These are phyloP conservation scores for Suhomyces yuchorum DNA, from an alignment of 1,139 yeast genomes.

Conservation along the genomic window DNA sequence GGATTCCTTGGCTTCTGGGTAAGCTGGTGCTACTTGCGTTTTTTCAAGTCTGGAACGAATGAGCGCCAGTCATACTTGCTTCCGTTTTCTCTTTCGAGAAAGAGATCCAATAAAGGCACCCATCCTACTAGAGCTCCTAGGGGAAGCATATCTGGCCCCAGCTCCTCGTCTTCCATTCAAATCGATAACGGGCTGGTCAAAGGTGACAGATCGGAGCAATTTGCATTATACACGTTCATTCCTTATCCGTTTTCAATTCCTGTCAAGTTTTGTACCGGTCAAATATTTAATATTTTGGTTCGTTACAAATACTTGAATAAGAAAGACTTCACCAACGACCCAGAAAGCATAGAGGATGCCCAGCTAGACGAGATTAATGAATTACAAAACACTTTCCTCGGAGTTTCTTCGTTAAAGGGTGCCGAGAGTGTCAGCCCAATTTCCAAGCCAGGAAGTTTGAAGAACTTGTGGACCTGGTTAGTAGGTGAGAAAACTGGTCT, in stretches of 20 bases:
- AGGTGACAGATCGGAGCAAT: constrained; percentile 48
- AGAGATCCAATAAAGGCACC: constrained; percentile 22
- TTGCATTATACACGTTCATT: constrained; percentile 46
- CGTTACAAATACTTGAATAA: constrained; percentile 29
- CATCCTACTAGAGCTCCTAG: constrained; percentile 12
- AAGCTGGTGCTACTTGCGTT: constrained; percentile 46
- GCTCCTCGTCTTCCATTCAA: constrained; percentile 21
- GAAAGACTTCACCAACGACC: constrained; percentile 32
- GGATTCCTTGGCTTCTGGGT: constrained; percentile 34
- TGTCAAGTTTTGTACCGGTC: constrained; percentile 24
- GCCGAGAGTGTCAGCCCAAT: constrained; percentile 37
- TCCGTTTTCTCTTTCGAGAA: constrained; percentile 35
- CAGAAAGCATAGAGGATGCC: constrained; percentile 22
- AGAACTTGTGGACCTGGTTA: constrained; percentile 33
- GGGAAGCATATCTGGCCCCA: constrained; percentile 9
- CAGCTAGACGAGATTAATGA: constrained; percentile 32
- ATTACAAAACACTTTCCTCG: constrained; percentile 41
- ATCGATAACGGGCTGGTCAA: constrained; percentile 26
- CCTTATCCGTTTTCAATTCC: constrained; percentile 43
- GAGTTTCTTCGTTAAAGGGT: constrained; percentile 45
- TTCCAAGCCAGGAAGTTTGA: constrained; percentile 28
- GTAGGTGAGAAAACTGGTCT: constrained; percentile 14
- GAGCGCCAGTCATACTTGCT: constrained; percentile 46
- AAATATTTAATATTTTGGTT: constrained; percentile 24
- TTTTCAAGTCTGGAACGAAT: constrained; percentile 43